Conservation (phyloP, 305 asterid species). For the Plantago lanceolata region DNA sequence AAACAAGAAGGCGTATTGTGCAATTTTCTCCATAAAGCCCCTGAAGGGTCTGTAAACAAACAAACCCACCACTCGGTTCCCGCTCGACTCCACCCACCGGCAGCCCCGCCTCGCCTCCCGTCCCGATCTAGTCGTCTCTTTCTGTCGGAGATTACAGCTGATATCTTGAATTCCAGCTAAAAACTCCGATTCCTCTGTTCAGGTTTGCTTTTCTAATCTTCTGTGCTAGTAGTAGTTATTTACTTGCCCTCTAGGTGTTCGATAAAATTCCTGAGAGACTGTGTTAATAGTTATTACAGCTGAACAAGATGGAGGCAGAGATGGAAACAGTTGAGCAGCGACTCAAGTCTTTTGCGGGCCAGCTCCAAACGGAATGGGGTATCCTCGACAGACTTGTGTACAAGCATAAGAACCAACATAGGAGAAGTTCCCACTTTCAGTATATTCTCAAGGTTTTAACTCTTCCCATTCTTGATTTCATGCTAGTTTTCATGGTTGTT, state of each 20-base stretch:
- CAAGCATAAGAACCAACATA: conserved; percentile 87
- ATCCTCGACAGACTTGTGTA: conserved; percentile 78
- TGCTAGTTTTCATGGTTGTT: background rate
- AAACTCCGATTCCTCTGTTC: too few species aligned
- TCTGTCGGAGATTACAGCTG: too few species aligned
- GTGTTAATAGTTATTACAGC: background rate
- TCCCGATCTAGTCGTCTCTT: too few species aligned
- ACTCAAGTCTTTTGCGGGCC: conserved; percentile 53
- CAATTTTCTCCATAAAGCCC: too few species aligned
- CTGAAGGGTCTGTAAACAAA: too few species aligned
- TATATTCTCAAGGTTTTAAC: conserved; percentile 59
- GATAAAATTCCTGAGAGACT: background rate
- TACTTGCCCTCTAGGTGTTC: background rate
- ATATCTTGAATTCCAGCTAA: too few species aligned
- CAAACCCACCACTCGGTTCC: too few species aligned
- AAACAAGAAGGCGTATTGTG: too few species aligned
- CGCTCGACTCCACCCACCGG: too few species aligned
- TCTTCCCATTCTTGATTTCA: background rate
- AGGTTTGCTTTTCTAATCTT: too few species aligned
- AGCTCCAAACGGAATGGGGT: conserved; percentile 62
- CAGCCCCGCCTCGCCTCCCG: too few species aligned
- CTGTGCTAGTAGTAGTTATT: too few species aligned
- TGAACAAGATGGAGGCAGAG: conserved; percentile 45
- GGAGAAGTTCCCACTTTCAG: conserved; percentile 75
- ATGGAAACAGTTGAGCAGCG: conserved; percentile 52